Conservation (phyloP, 1,284 basidiomycete species). For the Trametes sp. region DNA sequence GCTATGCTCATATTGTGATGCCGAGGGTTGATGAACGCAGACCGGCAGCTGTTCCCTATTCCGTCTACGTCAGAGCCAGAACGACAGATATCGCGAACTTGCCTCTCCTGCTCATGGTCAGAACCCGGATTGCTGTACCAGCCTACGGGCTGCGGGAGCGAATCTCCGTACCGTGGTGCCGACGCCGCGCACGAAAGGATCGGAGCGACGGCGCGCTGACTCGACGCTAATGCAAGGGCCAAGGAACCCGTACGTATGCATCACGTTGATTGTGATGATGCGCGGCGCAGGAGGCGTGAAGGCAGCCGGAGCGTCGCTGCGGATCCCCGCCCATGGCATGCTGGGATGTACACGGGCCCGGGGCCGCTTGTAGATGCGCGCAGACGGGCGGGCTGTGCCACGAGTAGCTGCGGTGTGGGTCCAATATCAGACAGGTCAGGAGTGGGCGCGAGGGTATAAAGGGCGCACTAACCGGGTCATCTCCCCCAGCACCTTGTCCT, state of each 20-base stretch:
- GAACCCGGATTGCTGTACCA: not conserved
- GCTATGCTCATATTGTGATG: not conserved
- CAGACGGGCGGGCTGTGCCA: not conserved
- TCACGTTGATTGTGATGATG: not conserved
- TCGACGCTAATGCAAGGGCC: not conserved
- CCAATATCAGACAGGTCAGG: constrained; percentile 4
- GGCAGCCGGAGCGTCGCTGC: not conserved
- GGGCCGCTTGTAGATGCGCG: not conserved
- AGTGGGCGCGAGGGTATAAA: constrained; percentile 1
- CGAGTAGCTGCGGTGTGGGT: not conserved
- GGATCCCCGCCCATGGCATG: not conserved
- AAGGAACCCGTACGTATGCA: not conserved
- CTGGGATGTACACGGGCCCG: not conserved
- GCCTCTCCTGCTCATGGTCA: not conserved
- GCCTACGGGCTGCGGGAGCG: not conserved
- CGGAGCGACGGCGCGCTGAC: too few relatives aligned
- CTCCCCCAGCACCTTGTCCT: not conserved
- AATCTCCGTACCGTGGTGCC: not conserved
- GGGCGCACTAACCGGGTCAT: not conserved
- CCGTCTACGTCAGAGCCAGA: too few relatives aligned
- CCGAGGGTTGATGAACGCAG: not conserved
- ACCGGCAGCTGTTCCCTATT: too few relatives aligned
- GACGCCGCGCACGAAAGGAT: not conserved
- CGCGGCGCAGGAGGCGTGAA: not conserved
- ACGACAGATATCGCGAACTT: too few relatives aligned